A percentile compares a stretch with the other conserved stretches of the same genome.
These are phyloP conservation scores for Schizophyllum commune DNA, from an alignment of 1,284 basidiomycete species.

Conservation along the genomic window DNA sequence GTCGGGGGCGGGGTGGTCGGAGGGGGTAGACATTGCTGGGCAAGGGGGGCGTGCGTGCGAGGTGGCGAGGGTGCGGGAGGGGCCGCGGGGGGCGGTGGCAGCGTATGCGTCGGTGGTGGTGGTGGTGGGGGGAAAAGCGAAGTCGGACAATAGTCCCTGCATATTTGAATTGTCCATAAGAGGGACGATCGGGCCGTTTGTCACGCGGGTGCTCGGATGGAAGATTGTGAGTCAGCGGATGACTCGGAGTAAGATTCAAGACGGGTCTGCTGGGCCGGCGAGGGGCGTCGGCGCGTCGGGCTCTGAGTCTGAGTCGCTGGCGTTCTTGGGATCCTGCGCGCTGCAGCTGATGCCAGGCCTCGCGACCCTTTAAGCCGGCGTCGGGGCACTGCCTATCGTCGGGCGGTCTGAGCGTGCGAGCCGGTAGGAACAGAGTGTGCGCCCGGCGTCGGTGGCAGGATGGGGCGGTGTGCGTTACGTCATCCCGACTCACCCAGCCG, in stretches of 20 bases:
- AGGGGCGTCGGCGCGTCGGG: neutral
- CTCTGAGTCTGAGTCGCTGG: neutral
- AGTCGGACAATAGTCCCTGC: conserved; percentile 1
- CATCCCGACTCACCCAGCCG: too few species aligned
- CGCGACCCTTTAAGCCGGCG: too few species aligned
- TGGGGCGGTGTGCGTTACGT: too few species aligned
- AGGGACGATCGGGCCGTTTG: neutral
- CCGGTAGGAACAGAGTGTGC: too few species aligned
- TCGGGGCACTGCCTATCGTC: too few species aligned
- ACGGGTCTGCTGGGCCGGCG: neutral
- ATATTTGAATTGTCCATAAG: neutral
- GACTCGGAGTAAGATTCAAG: neutral
- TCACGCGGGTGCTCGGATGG: neutral
- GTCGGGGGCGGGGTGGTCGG: conserved; percentile 10
- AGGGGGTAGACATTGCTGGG: conserved; percentile 8
- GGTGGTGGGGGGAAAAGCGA: neutral
- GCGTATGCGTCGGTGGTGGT: neutral
- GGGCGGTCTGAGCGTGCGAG: too few species aligned
- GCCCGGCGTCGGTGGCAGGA: too few species aligned
- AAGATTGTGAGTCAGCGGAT: neutral
- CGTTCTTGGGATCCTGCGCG: neutral
- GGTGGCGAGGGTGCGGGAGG: neutral
- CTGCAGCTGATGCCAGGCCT: neutral
- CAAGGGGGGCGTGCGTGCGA: neutral
- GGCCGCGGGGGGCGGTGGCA: neutral